Evolutionary conservation across 805 yeast genomes (phyloP).

Genomic region (Kuraishia ogatae): DNA sequence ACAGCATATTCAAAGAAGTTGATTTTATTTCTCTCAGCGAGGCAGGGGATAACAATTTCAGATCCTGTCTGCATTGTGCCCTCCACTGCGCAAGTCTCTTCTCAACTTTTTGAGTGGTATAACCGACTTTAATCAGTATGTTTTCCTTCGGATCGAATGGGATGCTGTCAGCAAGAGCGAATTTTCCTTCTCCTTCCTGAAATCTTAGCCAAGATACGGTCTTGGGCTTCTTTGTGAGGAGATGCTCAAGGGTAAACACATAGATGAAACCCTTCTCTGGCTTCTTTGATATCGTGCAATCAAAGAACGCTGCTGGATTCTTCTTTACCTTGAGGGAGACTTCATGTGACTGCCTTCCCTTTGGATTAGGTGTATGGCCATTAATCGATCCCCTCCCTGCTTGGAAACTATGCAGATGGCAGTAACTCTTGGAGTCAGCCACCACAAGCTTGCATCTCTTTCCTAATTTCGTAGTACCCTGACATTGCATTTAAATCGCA

Average conservation of each 20-base stretch:
- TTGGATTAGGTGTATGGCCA: too few species aligned
- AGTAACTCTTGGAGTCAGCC: conserved; percentile 7
- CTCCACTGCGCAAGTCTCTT: conserved; percentile 43
- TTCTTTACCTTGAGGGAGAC: too few species aligned
- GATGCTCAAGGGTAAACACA: conserved; percentile 36
- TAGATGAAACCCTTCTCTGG: conserved; percentile 33
- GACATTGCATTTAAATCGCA: conserved; percentile 26
- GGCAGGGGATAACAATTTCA: conserved; percentile 29
- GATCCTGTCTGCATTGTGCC: conserved; percentile 37
- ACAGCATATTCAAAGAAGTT: conserved; percentile 10
- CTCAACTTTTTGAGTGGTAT: conserved; percentile 36
- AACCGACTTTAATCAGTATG: conserved; percentile 43
- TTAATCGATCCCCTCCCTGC: conserved; percentile 5
- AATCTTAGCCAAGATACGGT: conserved; percentile 30
- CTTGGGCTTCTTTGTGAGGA: conserved; percentile 19
- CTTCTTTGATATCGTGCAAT: neutral
- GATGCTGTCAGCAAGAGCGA: conserved; percentile 17
- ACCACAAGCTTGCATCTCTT: conserved; percentile 25
- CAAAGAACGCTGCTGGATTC: too few species aligned
- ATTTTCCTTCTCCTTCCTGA: conserved; percentile 16
- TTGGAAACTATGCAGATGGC: conserved; percentile 29
- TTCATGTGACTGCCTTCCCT: too few species aligned
- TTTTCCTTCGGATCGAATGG: conserved; percentile 27
- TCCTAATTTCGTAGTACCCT: conserved; percentile 33
- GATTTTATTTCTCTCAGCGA: conserved; percentile 11